Evolutionary conservation across 192 early-diverging fungal genomes (phyloP).

Genomic region (Backusella sp.): DNA sequence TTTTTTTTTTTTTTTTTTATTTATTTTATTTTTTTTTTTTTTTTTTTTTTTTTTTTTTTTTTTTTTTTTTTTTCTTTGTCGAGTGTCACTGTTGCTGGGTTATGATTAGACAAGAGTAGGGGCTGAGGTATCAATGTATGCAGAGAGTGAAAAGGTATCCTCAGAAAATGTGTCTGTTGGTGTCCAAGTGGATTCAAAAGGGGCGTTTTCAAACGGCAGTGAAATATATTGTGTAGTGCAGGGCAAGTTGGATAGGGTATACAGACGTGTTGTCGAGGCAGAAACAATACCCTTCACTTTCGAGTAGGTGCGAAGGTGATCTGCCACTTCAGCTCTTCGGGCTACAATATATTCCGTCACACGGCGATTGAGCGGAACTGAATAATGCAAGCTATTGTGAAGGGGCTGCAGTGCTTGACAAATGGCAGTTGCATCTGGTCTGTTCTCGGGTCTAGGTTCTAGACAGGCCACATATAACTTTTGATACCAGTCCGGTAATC

Average conservation of each 20-base stretch:
- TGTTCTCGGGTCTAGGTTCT: slow-evolving; percentile 27
- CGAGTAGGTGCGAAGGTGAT: slow-evolving; percentile 29
- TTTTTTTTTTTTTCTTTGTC: neutral
- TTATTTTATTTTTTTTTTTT: too few relatives aligned
- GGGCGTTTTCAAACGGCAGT: slow-evolving; percentile 19
- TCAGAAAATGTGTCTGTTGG: neutral
- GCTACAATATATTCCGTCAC: slow-evolving; percentile 30
- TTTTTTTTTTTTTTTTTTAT: neutral
- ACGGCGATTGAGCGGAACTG: slow-evolving; percentile 17
- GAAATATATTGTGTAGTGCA: slow-evolving; percentile 14
- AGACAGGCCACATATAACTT: slow-evolving; percentile 32
- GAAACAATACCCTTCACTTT: slow-evolving; percentile 30
- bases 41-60: neutral
- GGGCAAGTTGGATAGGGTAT: slow-evolving; percentile 27
- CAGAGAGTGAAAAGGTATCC: slow-evolving; percentile 6
- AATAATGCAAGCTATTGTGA: slow-evolving; percentile 23
- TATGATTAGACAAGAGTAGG: neutral
- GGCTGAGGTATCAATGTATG: slow-evolving; percentile 2
- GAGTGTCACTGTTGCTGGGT: neutral
- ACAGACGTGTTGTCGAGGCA: slow-evolving; percentile 32
- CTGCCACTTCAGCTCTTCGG: slow-evolving; percentile 26
- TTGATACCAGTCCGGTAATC: slow-evolving; percentile 29
- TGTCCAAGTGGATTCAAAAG: slow-evolving; percentile 17
- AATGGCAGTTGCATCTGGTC: slow-evolving; percentile 28
- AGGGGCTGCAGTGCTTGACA: slow-evolving; percentile 24